These are phyloP conservation scores for Leccinellum albellum DNA, from an alignment of 768 basidiomycete species.

Conservation along the genomic window DNA sequence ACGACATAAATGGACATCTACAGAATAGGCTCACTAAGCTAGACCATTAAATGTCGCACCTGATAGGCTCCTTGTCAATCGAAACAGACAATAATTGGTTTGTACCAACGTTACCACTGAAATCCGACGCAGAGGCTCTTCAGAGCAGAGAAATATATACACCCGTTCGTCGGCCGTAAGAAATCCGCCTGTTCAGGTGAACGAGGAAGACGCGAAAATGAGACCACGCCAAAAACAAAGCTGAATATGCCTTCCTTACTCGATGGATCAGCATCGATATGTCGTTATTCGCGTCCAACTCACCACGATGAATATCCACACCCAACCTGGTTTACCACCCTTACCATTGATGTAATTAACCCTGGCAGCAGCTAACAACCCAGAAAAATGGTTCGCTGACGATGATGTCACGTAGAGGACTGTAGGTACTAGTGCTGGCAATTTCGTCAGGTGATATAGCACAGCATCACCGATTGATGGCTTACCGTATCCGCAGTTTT, in stretches of 20 bases:
- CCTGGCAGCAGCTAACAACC: conserved; percentile 59
- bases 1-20: conserved; percentile 26
- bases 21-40: conserved; percentile 20
- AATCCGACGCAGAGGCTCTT: conserved; percentile 34
- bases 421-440: conserved; percentile 35
- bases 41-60: conserved; percentile 17
- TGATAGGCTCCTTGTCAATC: conserved; percentile 5
- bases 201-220: conserved; percentile 48
- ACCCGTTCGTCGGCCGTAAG: conserved; percentile 48
- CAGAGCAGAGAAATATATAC: conserved; percentile 35
- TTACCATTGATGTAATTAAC: conserved; percentile 52
- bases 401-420: conserved; percentile 43
- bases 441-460: not conserved
- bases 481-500: conserved; percentile 18
- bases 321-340: conserved; percentile 45
- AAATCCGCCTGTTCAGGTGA: conserved; percentile 45
- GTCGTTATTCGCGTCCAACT: no score
- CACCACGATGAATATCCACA: no score
- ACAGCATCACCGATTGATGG: not conserved
- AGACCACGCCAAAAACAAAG: conserved; percentile 47
- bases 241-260: conserved; percentile 59
- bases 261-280: not conserved
- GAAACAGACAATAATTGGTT: not conserved
- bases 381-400: conserved; percentile 58
- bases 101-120: conserved; percentile 38